Evolutionary conservation across 106 monocot genomes (phyloP), one percentile per base, ranked within the genome.

Genomic region (Amphibolis antarctica): DNA sequence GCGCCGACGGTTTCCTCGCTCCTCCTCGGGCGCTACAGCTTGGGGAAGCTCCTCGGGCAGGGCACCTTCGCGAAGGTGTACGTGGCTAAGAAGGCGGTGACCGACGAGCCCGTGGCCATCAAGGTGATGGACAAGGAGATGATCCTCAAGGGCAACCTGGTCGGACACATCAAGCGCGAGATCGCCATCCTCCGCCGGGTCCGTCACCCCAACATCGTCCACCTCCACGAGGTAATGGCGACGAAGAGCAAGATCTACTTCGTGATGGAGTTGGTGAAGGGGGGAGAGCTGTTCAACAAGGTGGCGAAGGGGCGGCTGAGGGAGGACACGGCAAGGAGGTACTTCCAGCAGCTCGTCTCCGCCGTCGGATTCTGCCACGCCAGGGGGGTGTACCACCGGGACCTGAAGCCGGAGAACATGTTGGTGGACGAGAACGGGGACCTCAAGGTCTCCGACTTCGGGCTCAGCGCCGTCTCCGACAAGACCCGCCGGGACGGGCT

Each of bases 21-120:
- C n/a, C 69, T 81, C 20, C 55, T 77, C 23, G 74, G 73, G 20
- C 55, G 22, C 55, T 81, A 81, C 64, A 73, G 64, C 73, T 11
- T 81, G 9, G 76, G 76, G 9, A 61, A 55, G 44, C 46, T 81
- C 17, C 62, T 77, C 29, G 81, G 81, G 22, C 49, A 59, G 43
- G 81, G 81, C 21, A 76, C 66, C 3, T 76, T 64, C 66, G 77
- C 81, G n/a, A 66, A 68, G 66, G 81, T 81, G 12, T 77, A 77
- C 68, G 54, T 51, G 29, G 74, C 77, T 12, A 54, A 63, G 20
- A 43, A 65, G 69, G 26, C 55, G 1, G 29, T 6, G 62, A 69
- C 79, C 9, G 76, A 52, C 44, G 70, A 68, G 4, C 57, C 53
- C 71, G 71, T 71, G 28, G 71, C 71, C 53, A 71, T 71, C 62